phyloP scores from a whole-genome alignment of 768 basidiomycete species.

The Tubosaeta sp. region DNA sequence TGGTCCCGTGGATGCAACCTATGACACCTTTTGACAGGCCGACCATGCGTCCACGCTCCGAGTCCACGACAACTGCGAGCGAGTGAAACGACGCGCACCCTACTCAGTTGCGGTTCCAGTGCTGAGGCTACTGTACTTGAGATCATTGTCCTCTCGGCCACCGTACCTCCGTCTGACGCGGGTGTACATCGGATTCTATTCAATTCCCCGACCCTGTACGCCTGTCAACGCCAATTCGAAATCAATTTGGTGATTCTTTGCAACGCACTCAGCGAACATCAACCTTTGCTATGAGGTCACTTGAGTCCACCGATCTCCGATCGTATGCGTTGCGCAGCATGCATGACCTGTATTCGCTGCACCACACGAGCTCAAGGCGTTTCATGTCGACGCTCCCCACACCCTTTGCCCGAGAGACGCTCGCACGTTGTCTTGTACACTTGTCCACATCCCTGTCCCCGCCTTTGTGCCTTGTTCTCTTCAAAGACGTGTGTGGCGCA shows the following conservation, averaged over 20 bases:
- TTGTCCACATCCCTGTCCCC: not conserved
- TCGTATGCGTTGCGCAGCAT: not conserved
- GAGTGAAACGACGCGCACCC: not conserved
- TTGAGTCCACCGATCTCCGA: constrained; percentile 8
- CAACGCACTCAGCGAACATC: not conserved
- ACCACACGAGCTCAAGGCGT: constrained; percentile 8
- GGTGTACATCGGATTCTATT: constrained; percentile 11
- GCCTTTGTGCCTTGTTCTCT: constrained; percentile 2
- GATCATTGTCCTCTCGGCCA: not conserved
- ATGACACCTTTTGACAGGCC: not conserved
- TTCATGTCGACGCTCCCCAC: constrained; percentile 26
- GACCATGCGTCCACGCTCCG: not conserved
- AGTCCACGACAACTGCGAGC: not conserved
- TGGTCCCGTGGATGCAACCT: not conserved
- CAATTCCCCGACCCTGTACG: constrained; percentile 13
- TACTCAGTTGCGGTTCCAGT: constrained; percentile 3
- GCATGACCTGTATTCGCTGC: not conserved
- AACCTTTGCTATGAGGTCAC: constrained; percentile 3
- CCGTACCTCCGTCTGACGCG: not conserved
- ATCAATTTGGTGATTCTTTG: too few relatives aligned
- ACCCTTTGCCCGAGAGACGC: constrained; percentile 16
- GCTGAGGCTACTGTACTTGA: not conserved
- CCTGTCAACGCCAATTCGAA: not conserved
- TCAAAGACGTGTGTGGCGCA: not conserved
- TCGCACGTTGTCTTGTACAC: not conserved